A percentile compares a stretch with the other conserved stretches of the same genome.
Conservation (phyloP, 352 stramenopile species). For the Phytophthora boehmeriae region DNA sequence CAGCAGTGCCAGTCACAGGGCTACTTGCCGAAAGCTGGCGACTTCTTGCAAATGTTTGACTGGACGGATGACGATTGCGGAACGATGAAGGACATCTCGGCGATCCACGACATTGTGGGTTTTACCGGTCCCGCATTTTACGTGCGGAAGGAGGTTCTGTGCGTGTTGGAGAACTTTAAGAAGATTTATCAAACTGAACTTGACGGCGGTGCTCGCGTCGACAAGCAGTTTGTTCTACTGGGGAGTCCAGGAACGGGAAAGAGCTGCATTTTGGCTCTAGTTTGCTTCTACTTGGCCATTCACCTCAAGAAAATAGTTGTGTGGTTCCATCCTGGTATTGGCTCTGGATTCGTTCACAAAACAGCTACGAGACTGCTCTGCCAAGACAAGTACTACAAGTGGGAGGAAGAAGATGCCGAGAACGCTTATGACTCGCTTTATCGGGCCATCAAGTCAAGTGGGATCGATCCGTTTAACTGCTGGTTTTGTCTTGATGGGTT, state of each 20-base stretch:
- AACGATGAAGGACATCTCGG: constrained; percentile 7
- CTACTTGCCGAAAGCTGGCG: neutral
- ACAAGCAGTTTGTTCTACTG: constrained; percentile 14
- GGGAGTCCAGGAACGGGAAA: constrained; percentile 17
- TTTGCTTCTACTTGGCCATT: constrained; percentile 15
- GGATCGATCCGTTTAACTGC: neutral
- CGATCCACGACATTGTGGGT: constrained; percentile 8
- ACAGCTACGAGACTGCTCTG: constrained; percentile 5
- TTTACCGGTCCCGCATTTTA: constrained; percentile 18
- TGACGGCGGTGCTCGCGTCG: neutral
- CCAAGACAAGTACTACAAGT: constrained; percentile 11
- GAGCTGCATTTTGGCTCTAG: constrained; percentile 17
- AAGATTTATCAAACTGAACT: neutral
- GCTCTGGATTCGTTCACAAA: neutral
- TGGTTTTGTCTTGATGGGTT: constrained; percentile 20
- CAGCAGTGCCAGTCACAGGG: too few relatives aligned
- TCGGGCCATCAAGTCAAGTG: neutral
- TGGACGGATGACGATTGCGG: constrained; percentile 2
- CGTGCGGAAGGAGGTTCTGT: constrained; percentile 18
- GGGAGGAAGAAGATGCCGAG: neutral
- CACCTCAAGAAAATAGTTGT: constrained; percentile 1
- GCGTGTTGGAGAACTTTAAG: constrained; percentile 7
- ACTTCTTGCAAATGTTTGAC: constrained; percentile 4
- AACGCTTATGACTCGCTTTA: neutral
- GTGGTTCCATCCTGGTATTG: neutral